A percentile compares a stretch with the other conserved stretches of the same genome.
Conservation (phyloP, 2,329 filamentous ascomycete genomes). For the Curvularia hawaiiensis region DNA sequence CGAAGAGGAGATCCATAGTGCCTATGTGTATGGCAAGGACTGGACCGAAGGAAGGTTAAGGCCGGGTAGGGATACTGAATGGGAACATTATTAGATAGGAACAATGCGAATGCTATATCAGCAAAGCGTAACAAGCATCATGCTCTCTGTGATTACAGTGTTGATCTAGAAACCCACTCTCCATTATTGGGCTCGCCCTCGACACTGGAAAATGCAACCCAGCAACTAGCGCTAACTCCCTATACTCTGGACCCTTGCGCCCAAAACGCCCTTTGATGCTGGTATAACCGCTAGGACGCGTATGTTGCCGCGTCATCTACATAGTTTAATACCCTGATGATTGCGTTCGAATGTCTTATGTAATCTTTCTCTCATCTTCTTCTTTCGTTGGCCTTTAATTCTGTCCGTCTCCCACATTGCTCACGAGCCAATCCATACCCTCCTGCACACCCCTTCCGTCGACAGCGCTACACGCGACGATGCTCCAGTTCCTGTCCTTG, state of each 20-base stretch:
- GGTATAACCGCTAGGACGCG: conserved; percentile 20
- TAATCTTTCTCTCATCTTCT: neutral
- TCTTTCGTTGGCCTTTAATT: neutral
- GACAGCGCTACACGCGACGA: conserved; percentile 95
- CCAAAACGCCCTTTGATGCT: conserved; percentile 30
- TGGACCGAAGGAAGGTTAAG: conserved; percentile 42
- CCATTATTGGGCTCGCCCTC: neutral
- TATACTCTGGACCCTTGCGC: conserved; percentile 18
- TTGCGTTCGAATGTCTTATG: conserved; percentile 3
- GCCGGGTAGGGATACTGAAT: conserved; percentile 37
- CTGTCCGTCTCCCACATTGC: conserved; percentile 49
- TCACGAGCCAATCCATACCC: conserved; percentile 99
- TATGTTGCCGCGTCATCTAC: conserved; percentile 14
- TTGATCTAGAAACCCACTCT: neutral
- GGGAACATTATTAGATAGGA: conserved; percentile 27
- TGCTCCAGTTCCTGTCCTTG: conserved; percentile 98
- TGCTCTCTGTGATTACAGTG: neutral
- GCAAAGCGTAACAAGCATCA: neutral
- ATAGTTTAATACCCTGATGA: conserved; percentile 5
- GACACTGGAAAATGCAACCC: conserved; percentile 1
- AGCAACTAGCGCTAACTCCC: conserved; percentile 2
- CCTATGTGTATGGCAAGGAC: conserved; percentile 66
- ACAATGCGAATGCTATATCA: neutral
- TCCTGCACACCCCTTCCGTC: conserved; percentile 94
- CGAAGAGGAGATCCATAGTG: conserved; percentile 70